These are phyloP conservation scores for Pythium phragmiticola DNA, from an alignment of 352 stramenopile species.

Conservation along the genomic window DNA sequence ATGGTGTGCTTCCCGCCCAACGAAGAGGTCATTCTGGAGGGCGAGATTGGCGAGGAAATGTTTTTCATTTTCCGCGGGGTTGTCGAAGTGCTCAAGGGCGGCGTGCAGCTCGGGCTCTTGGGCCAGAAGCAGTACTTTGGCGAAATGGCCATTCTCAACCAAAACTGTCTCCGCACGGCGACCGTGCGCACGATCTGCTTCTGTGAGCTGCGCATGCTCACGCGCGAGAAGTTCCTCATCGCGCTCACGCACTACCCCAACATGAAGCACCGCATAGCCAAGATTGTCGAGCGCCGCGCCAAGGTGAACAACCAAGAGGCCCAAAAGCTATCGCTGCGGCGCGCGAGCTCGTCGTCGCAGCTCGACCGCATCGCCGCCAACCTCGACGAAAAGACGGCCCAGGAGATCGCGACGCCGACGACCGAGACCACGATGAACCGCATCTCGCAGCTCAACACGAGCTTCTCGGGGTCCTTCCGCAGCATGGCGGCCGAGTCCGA, in stretches of 20 bases:
- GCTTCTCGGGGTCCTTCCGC: constrained; percentile 75
- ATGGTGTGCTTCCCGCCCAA: constrained; percentile 80
- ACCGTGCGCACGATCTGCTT: constrained; percentile 79
- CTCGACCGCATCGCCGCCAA: constrained; percentile 61
- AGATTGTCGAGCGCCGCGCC: constrained; percentile 66
- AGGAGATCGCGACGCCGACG: constrained; percentile 43
- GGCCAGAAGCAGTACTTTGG: constrained; percentile 84
- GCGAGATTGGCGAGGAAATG: constrained; percentile 83
- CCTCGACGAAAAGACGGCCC: constrained; percentile 49
- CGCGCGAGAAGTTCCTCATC: constrained; percentile 74
- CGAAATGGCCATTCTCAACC: constrained; percentile 81
- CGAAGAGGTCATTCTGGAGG: constrained; percentile 79
- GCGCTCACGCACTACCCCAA: constrained; percentile 66
- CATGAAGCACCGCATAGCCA: constrained; percentile 78
- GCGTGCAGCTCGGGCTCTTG: constrained; percentile 60
- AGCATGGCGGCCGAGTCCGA: constrained; percentile 63
- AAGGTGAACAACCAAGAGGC: constrained; percentile 25
- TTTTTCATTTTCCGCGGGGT: constrained; percentile 85
- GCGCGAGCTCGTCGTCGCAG: constrained; percentile 33
- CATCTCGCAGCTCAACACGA: constrained; percentile 88
- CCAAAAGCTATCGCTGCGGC: constrained; percentile 23
- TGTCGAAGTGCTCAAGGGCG: constrained; percentile 64
- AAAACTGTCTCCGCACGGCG: constrained; percentile 67
- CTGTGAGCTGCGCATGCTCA: constrained; percentile 80
- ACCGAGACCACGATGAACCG: constrained; percentile 59